Conservation (phyloP, 202 grass and related monocot species). For the Carex arenaria region DNA sequence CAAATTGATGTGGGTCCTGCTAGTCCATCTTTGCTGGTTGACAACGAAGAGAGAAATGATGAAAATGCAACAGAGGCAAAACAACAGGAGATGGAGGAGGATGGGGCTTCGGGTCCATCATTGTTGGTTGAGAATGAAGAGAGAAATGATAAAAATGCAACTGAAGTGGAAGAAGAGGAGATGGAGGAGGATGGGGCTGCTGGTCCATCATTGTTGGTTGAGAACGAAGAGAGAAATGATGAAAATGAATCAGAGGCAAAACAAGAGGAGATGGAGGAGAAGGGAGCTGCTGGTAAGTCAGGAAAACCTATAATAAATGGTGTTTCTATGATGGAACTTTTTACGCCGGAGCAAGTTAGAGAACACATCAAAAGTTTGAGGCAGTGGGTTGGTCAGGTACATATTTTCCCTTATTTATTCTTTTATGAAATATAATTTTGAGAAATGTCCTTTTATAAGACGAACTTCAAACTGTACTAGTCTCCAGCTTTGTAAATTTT, state of each 20-base stretch:
- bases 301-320: constrained; percentile 98
- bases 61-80: too few relatives aligned
- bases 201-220: constrained; percentile 36
- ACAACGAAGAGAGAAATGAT: too few relatives aligned
- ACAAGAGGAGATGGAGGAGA: constrained; percentile 63
- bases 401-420: constrained; percentile 9
- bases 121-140: too few relatives aligned
- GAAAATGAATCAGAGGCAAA: constrained; percentile 52
- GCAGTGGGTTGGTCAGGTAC: constrained; percentile 96
- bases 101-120: too few relatives aligned
- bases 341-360: constrained; percentile 85
- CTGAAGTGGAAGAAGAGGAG: too few relatives aligned
- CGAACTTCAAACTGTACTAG: neutral
- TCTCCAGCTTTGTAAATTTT: constrained; percentile 12
- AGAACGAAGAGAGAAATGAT: constrained; percentile 38
- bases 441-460: neutral
- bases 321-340: constrained; percentile 93
- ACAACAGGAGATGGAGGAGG: too few relatives aligned
- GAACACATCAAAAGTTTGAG: constrained; percentile 87
- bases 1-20: constrained; percentile 33
- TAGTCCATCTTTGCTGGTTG: constrained; percentile 19
- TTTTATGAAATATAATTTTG: constrained; percentile 24
- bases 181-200: neutral
- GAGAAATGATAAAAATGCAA: too few relatives aligned
- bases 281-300: constrained; percentile 58